These are phyloP conservation scores for Penicillium crystallinum DNA, from an alignment of 495 filamentous ascomycete genomes.

Conservation along the genomic window DNA sequence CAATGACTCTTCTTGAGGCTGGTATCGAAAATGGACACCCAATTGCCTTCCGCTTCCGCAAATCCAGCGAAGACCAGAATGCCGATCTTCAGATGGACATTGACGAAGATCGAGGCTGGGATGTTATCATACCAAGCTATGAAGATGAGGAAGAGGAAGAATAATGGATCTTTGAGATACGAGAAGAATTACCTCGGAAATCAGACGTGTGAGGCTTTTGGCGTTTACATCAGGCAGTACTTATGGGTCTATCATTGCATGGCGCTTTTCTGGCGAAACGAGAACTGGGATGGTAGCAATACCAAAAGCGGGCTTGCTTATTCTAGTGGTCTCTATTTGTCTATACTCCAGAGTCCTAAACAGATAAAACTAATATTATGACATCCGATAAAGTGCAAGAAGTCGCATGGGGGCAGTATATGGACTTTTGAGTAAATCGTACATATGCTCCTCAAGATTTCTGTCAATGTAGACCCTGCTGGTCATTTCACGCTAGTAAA, in stretches of 20 bases:
- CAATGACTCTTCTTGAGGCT: constrained; percentile 37
- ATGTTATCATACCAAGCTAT: constrained; percentile 57
- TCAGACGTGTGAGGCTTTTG: not conserved
- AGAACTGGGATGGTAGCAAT: not conserved
- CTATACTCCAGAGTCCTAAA: not conserved
- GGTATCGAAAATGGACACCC: constrained; percentile 53
- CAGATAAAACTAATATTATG: no score
- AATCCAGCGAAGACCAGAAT: constrained; percentile 16
- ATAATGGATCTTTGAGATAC: not conserved
- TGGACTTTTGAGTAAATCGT: no score
- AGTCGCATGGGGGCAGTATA: no score
- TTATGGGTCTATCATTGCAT: not conserved
- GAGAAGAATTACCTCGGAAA: not conserved
- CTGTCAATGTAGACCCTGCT: no score
- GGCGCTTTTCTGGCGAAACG: not conserved
- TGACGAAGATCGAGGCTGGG: constrained; percentile 53
- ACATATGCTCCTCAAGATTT: no score
- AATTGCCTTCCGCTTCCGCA: constrained; percentile 65
- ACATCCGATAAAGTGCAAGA: not conserved
- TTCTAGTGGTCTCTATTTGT: not conserved
- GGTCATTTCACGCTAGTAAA: no score
- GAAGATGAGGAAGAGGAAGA: constrained; percentile 49
- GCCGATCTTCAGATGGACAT: constrained; percentile 29
- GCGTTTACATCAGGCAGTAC: not conserved
- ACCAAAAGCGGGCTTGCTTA: not conserved